A percentile compares a stretch with the other conserved stretches of the same genome.
Conservation (phyloP, 75 land plant species). For the Cryptomeria japonica region DNA sequence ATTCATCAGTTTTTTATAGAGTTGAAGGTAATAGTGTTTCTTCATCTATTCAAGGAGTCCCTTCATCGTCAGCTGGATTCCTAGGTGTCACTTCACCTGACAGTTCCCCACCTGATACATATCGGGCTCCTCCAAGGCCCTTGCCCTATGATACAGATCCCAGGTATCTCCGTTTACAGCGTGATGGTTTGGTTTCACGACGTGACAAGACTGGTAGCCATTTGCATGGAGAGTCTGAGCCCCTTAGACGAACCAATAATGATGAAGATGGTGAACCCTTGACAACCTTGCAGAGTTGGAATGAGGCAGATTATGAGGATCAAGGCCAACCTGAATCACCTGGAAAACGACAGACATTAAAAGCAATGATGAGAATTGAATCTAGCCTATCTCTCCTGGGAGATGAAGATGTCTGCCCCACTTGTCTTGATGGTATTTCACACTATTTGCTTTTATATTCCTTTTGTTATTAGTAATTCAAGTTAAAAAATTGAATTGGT, state of each 20-base stretch:
- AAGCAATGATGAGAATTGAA: constrained; percentile 31
- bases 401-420: constrained; percentile 93
- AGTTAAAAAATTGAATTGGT: neutral
- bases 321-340: constrained; percentile 43
- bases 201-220: constrained; percentile 76
- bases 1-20: constrained; percentile 51
- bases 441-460: neutral
- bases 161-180: constrained; percentile 57
- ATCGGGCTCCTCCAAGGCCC: constrained; percentile 86
- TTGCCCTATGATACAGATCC: constrained; percentile 90
- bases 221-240: constrained; percentile 69
- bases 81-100: constrained; percentile 33
- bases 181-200: constrained; percentile 67
- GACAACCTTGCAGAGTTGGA: constrained; percentile 46
- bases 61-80: constrained; percentile 35
- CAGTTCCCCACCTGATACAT: constrained; percentile 56
- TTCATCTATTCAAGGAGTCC: constrained; percentile 46
- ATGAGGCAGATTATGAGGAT: constrained; percentile 41
- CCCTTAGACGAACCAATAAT: constrained; percentile 43
- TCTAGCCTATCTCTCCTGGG: constrained; percentile 59
- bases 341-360: constrained; percentile 35
- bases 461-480: neutral
- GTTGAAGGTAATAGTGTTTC: constrained; percentile 40
- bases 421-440: constrained; percentile 89
- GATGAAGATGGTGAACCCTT: constrained; percentile 51